These are phyloP conservation scores for Pseudogymnoascus pannorum DNA, from an alignment of 2,329 filamentous ascomycete genomes.

Conservation along the genomic window DNA sequence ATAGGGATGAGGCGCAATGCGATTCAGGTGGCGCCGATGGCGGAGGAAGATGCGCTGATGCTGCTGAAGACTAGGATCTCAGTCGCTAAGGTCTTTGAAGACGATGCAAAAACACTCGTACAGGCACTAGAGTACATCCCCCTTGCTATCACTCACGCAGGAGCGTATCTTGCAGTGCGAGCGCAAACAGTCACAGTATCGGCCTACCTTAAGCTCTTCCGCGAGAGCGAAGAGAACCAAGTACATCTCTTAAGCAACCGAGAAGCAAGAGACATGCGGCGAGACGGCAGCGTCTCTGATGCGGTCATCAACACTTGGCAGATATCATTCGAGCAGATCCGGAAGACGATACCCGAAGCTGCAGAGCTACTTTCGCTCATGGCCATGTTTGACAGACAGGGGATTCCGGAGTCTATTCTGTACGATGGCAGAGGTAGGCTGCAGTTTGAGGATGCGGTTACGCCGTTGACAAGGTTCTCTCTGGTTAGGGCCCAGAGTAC, in stretches of 20 bases:
- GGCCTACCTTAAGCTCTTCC: slow-evolving; percentile 34
- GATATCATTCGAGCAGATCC: slow-evolving; percentile 33
- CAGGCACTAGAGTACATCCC: slow-evolving; percentile 24
- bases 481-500: slow-evolving; percentile 26
- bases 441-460: slow-evolving; percentile 30
- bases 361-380: slow-evolving; percentile 19
- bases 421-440: slow-evolving; percentile 10
- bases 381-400: slow-evolving; percentile 19
- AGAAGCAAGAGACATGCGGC: slow-evolving; percentile 27
- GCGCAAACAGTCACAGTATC: slow-evolving; percentile 25
- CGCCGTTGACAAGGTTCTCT: slow-evolving; percentile 31
- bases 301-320: slow-evolving; percentile 33
- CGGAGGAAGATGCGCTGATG: neutral
- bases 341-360: slow-evolving; percentile 15
- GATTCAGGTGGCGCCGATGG: neutral
- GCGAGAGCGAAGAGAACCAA: slow-evolving; percentile 26
- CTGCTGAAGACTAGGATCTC: slow-evolving; percentile 10
- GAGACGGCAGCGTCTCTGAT: slow-evolving; percentile 28
- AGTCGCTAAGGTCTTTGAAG: neutral
- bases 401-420: slow-evolving; percentile 18
- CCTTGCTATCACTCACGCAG: slow-evolving; percentile 26
- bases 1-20: neutral
- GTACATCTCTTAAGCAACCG: slow-evolving; percentile 23
- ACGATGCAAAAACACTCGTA: slow-evolving; percentile 10
- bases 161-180: slow-evolving; percentile 21